Conservation (phyloP, 2,329 filamentous ascomycete genomes). For the Penicillium sp. region DNA sequence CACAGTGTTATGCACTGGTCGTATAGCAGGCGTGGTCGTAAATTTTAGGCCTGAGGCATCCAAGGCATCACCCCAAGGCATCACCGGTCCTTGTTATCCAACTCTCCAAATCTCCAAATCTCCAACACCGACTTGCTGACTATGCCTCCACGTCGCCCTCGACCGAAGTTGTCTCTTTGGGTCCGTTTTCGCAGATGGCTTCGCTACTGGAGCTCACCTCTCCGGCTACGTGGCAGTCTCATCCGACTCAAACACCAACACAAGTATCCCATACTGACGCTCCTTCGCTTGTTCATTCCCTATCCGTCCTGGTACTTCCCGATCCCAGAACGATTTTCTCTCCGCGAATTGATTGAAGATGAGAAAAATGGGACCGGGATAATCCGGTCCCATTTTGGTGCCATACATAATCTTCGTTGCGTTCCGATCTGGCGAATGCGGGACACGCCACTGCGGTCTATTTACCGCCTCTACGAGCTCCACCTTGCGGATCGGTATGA, state of each 20-base stretch:
- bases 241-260: slow-evolving; percentile 20
- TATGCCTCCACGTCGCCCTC: background rate
- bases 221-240: slow-evolving; percentile 23
- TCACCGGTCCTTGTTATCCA: background rate
- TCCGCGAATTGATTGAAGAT: slow-evolving; percentile 16
- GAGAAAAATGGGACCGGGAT: slow-evolving; percentile 5
- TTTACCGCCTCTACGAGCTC: slow-evolving; percentile 33
- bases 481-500: slow-evolving; percentile 21
- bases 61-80: too few relatives aligned
- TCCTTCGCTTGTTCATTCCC: slow-evolving; percentile 26
- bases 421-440: slow-evolving; percentile 30
- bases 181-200: background rate
- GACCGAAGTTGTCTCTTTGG: background rate
- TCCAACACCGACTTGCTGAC: background rate
- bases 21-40: background rate
- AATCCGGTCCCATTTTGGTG: background rate
- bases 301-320: slow-evolving; percentile 28
- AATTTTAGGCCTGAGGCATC: background rate
- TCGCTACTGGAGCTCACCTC: slow-evolving; percentile 10
- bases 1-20: too few relatives aligned
- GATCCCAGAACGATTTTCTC: slow-evolving; percentile 22
- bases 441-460: slow-evolving; percentile 31
- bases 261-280: slow-evolving; percentile 19
- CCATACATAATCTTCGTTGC: slow-evolving; percentile 28
- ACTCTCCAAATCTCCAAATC: background rate